A percentile compares a stretch with the other conserved stretches of the same genome.
These are phyloP conservation scores for Mycena alexandri DNA, from an alignment of 768 basidiomycete species.

Conservation along the genomic window DNA sequence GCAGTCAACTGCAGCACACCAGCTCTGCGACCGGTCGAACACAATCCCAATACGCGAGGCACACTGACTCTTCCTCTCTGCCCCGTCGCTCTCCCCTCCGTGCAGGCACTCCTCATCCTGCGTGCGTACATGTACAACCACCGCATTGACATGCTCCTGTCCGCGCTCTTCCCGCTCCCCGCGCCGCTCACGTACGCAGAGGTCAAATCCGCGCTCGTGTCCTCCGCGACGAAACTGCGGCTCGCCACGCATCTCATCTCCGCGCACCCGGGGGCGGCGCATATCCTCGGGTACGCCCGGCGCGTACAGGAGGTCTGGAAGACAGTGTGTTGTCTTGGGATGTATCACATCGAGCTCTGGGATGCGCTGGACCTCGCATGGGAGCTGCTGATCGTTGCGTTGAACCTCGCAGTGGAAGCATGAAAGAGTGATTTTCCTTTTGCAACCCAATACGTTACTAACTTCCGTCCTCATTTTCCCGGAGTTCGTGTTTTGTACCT, in stretches of 20 bases:
- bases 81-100: constrained; percentile 60
- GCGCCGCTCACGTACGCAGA: background rate
- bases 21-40: constrained; percentile 39
- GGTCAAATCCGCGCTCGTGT: background rate
- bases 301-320: constrained; percentile 60
- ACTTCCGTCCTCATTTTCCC: no score
- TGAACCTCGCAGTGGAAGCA: constrained; percentile 42
- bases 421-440: background rate
- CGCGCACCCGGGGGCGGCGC: constrained; percentile 11
- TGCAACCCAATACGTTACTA: no score
- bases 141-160: constrained; percentile 45
- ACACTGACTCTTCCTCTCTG: constrained; percentile 57
- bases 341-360: constrained; percentile 61
- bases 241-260: constrained; percentile 10
- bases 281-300: constrained; percentile 52
- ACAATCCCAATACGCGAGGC: background rate
- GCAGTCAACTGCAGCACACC: constrained; percentile 51
- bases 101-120: constrained; percentile 57
- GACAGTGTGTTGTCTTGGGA: constrained; percentile 59
- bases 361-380: constrained; percentile 62
- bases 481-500: no score
- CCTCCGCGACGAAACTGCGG: constrained; percentile 18
- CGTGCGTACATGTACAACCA: constrained; percentile 62
- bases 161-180: constrained; percentile 11
- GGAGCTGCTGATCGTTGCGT: constrained; percentile 59